A percentile compares a stretch with the other conserved stretches of the same genome.
Conservation (phyloP, 805 yeast species). For the Lachancea fermentati region DNA sequence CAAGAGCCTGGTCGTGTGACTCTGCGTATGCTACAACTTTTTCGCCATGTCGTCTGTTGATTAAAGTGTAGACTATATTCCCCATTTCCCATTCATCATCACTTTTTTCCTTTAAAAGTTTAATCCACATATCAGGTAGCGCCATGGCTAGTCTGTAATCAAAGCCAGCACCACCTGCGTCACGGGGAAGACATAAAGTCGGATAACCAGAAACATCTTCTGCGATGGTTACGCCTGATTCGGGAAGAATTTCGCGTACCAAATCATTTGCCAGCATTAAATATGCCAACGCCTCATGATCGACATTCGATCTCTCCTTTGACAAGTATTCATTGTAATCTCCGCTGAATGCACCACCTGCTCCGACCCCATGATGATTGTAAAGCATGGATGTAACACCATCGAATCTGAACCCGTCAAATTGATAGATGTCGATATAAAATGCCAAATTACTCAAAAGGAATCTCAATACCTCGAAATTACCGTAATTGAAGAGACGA, state of each 20-base stretch:
- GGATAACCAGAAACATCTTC: constrained; percentile 99
- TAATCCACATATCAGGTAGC: constrained; percentile 98
- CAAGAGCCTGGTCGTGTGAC: constrained; percentile 95
- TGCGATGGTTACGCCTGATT: constrained; percentile 71
- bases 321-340: constrained; percentile 88
- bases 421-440: constrained; percentile 73
- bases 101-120: constrained; percentile 68
- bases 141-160: constrained; percentile 96
- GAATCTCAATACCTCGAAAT: constrained; percentile 85
- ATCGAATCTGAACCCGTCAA: constrained; percentile 95
- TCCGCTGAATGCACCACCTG: constrained; percentile 78
- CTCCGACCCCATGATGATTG: constrained; percentile 86
- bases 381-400: constrained; percentile 95
- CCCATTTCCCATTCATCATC: constrained; percentile 95
- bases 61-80: constrained; percentile 68
- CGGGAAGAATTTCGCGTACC: constrained; percentile 48
- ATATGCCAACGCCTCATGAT: constrained; percentile 80
- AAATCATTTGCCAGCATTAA: constrained; percentile 86
- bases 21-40: constrained; percentile 89
- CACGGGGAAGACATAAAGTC: constrained; percentile 72
- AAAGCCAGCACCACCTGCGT: constrained; percentile 84
- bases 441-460: constrained; percentile 77
- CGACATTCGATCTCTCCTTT: constrained; percentile 60
- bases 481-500: constrained; percentile 86
- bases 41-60: constrained; percentile 85